Percentiles rank a stretch among this genome's conserved stretches.
These are phyloP conservation scores for Thuidium tamariscinum DNA, from an alignment of 225 moss, liverwort and hornwort species.

Conservation along the genomic window DNA sequence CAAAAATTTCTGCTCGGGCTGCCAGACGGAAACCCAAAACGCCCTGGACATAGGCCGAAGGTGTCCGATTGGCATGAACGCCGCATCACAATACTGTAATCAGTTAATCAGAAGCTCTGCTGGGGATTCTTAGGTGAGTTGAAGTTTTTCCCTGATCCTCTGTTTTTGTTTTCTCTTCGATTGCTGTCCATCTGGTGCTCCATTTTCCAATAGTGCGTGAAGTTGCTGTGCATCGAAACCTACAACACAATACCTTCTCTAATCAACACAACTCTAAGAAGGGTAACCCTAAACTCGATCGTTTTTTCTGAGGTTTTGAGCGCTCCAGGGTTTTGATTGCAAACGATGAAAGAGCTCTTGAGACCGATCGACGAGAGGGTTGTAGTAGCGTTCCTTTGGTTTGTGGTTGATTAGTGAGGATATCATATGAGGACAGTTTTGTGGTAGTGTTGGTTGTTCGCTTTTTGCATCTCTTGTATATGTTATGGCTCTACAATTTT, in stretches of 20 bases:
- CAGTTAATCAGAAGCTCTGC: background rate
- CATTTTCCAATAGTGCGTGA: background rate
- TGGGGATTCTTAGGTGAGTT: background rate
- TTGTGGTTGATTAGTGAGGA: background rate
- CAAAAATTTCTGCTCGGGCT: no score
- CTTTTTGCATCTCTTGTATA: background rate
- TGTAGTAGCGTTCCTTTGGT: background rate
- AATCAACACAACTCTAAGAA: background rate
- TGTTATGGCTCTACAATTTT: background rate
- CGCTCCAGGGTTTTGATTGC: background rate
- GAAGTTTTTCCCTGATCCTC: background rate
- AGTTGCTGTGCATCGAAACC: background rate
- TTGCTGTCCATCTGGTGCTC: background rate
- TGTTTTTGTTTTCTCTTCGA: background rate
- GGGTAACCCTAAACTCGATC: background rate
- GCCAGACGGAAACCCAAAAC: no score
- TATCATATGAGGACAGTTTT: background rate
- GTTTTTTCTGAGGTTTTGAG: background rate
- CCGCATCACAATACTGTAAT: background rate
- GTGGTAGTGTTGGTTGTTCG: background rate
- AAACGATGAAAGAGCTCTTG: background rate
- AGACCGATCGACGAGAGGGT: background rate
- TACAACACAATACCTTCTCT: background rate
- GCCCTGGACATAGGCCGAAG: no score
- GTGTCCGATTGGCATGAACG: background rate